Conservation (phyloP, 2,329 filamentous ascomycete genomes). For the Neobulgaria alba region DNA sequence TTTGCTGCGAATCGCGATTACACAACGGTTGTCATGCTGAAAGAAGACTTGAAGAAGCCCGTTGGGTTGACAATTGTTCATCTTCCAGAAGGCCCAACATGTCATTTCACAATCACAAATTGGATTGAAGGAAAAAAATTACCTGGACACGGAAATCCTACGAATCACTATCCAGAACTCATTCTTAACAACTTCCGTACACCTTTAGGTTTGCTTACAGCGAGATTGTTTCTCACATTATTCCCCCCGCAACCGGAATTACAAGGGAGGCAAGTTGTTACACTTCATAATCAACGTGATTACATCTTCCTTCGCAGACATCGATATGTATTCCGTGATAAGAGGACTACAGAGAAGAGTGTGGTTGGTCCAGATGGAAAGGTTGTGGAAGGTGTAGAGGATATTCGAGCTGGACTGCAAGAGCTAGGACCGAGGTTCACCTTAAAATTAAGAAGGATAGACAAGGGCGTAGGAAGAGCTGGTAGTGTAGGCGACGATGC, state of each 20-base stretch:
- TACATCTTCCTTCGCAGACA: constrained; percentile 91
- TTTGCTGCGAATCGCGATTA: constrained; percentile 78
- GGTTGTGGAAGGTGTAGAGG: constrained; percentile 75
- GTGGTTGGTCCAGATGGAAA: constrained; percentile 76
- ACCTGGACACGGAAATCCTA: constrained; percentile 80
- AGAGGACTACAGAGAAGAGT: constrained; percentile 76
- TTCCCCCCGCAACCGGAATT: constrained; percentile 80
- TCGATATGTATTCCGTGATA: constrained; percentile 88
- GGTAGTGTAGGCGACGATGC: constrained; percentile 45
- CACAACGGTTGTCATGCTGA: constrained; percentile 75
- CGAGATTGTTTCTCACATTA: constrained; percentile 70
- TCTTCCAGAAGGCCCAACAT: constrained; percentile 77
- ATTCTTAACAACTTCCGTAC: constrained; percentile 94
- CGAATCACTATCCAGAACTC: constrained; percentile 83
- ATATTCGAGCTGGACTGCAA: constrained; percentile 78
- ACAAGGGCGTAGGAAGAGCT: constrained; percentile 71
- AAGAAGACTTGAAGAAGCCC: constrained; percentile 82
- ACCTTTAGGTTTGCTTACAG: constrained; percentile 78
- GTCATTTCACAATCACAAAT: constrained; percentile 85
- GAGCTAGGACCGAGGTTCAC: constrained; percentile 81
- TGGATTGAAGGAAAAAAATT: constrained; percentile 85
- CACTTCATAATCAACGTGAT: constrained; percentile 89
- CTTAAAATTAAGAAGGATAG: constrained; percentile 80
- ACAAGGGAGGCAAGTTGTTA: constrained; percentile 80
- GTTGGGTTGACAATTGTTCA: constrained; percentile 77